Evolutionary conservation across 768 basidiomycete genomes (phyloP).

Genomic region (Xerocomus brunneocitrinus): DNA sequence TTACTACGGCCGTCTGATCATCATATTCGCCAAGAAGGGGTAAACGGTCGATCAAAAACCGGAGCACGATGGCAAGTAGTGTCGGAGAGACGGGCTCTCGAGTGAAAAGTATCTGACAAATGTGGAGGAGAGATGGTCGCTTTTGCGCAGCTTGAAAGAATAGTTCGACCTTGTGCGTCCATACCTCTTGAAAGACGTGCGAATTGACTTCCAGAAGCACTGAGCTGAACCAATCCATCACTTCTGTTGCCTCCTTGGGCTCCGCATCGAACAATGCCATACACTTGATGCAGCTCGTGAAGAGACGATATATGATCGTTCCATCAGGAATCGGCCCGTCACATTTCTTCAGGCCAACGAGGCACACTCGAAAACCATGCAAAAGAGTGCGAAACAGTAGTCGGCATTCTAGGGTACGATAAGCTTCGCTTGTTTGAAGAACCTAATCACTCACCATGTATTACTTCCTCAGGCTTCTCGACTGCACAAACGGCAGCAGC

Average conservation of each 20-base stretch:
- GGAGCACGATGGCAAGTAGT: constrained; percentile 83
- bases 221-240: constrained; percentile 74
- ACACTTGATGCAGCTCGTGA: constrained; percentile 79
- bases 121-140: constrained; percentile 73
- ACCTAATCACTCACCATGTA: constrained; percentile 55
- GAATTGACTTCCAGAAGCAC: constrained; percentile 79
- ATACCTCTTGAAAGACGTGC: constrained; percentile 93
- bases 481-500: constrained; percentile 70
- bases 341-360: constrained; percentile 72
- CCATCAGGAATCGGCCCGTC: constrained; percentile 80
- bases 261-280: constrained; percentile 79
- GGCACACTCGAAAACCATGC: constrained; percentile 80
- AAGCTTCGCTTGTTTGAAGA: constrained; percentile 1
- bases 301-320: constrained; percentile 80
- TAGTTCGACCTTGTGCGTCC: constrained; percentile 88
- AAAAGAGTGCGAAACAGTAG: constrained; percentile 83
- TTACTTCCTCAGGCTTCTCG: constrained; percentile 78
- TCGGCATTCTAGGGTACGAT: constrained; percentile 60
- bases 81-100: constrained; percentile 76
- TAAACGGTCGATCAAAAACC: constrained; percentile 78
- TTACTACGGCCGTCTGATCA: constrained; percentile 74
- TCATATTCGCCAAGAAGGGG: constrained; percentile 82
- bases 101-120: constrained; percentile 78
- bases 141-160: constrained; percentile 79
- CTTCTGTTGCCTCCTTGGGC: constrained; percentile 67